Evolutionary conservation across 2,329 filamentous ascomycete species (phyloP), one percentile per base, ranked within the genome.

Genomic region (Clarireedia hainanense): DNA sequence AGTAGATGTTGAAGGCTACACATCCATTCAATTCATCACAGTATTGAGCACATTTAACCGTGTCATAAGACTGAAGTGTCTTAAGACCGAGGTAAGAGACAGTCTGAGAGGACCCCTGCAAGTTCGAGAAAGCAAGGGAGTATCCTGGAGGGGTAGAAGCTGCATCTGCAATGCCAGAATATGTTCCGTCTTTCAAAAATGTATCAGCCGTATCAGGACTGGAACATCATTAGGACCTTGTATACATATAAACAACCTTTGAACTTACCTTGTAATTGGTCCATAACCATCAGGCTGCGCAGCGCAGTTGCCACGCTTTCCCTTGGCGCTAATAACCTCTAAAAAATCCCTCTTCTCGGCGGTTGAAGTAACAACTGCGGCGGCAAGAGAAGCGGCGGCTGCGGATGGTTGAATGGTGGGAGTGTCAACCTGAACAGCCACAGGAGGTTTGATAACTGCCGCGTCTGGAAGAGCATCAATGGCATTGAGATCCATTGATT

Each of bases 401-500:
- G 27, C 15, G 5, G 26, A 4, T 17, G 52, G 52, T 15, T 55
- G 40, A 6, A 50, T 12, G 4, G 3, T 15, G 26, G 50, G 37
- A 20, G 4, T 43, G 17, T 55, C 37, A 14, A n/a, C 30, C 20
- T 37, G 1, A n/a, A 55, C n/a, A 12, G 26, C 65, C 10, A 68
- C 55, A 15, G 67, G 66, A 26, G 70, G 64, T 36, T 68, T 64
- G 30, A 63, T 61, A 2, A 65, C 49, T 10, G 63, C 61, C 23
- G 67, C 67, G 43, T 68, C 60, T 5, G 71, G 68, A 10, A 67
- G 64, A 30, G 65, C 52, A 57, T 71, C 66, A 49, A 72, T 67
- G 6, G 61, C 53, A 15, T 61, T 65, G 36, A 72, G 66, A 56
- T 74, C 67, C 50, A 74, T 71, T 6, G 62, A 58, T 55, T 71